Base-by-base conservation (phyloP, 805 yeast genomes). In the Candida sonorensis region DNA sequence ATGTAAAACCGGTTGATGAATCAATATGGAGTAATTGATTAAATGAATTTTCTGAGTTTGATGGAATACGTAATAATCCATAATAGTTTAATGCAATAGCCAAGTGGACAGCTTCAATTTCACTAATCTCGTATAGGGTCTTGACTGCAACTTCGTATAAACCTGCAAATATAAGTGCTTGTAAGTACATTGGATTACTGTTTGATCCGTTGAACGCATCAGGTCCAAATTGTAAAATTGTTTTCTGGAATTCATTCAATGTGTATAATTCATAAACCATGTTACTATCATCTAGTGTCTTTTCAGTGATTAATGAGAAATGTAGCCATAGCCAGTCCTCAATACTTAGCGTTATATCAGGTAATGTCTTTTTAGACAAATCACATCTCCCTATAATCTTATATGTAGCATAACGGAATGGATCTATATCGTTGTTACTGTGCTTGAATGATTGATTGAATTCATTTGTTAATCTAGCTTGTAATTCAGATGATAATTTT, bases 241-340 rank as follows among this genome's bases (percentile, higher is more conserved):
- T 70, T 33, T 72, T 68, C 56, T 86, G 96, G 44, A 92, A 69
- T 48, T 86, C 94, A 18, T 52, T 58, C 36, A 92, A 64, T 2
- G 79, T 69, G 55, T 86, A 90, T 40, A 72, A 69, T 46, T 85
- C 95, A 50, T 73, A 75, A 9, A 77, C 61, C 22, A 81, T 72
- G 19, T 36, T 43, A n/a, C 36, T 42, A 5, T 38, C 40, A 11
- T 57, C 59, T 23, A 45, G 11, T 13, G 38, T 51, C 28, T 64
- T 70, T 47, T 84, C 90, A 35, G 77, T 73, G 11, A 83, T 75
- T 18, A 90, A 66, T 57, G 77, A 69, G 35, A 92, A 67, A 57
- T 92, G 97, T 52, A 83, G 75, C 98, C 98, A 90, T 30, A 90
- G 57, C 97, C 97, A 90, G 60, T 90, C 97, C 57, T 90, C 97